Conservation (phyloP, 345 rosid species). For the Hevea brasiliensis region DNA sequence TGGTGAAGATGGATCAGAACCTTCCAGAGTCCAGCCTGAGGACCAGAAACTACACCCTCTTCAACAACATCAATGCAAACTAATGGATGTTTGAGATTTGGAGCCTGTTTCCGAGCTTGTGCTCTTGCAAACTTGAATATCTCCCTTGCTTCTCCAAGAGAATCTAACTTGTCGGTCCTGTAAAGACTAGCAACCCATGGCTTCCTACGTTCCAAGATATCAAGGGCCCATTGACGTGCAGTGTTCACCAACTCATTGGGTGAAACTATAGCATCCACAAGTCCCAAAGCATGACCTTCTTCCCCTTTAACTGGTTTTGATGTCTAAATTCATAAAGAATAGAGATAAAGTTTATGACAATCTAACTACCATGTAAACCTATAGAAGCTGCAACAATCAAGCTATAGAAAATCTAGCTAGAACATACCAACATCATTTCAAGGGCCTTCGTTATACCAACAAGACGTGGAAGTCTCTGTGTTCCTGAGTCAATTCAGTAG, state of each 20-base stretch:
- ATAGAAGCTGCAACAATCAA: slow-evolving; percentile 16
- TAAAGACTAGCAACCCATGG: slow-evolving; percentile 86
- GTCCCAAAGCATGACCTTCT: too few species aligned
- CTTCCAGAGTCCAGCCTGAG: slow-evolving; percentile 81
- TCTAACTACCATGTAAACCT: slow-evolving; percentile 2
- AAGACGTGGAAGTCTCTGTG: slow-evolving; percentile 98
- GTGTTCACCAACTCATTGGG: slow-evolving; percentile 56
- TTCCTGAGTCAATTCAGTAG: slow-evolving; percentile 59
- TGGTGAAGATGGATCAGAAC: slow-evolving; percentile 33
- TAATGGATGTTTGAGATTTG: slow-evolving; percentile 77
- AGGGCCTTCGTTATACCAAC: slow-evolving; percentile 89
- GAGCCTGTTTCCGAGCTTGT: slow-evolving; percentile 73
- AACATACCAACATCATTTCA: slow-evolving; percentile 93
- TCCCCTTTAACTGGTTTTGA: slow-evolving; percentile 71
- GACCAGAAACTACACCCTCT: slow-evolving; percentile 80
- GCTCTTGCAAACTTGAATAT: slow-evolving; percentile 78
- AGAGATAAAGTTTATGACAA: slow-evolving; percentile 1
- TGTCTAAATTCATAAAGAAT: slow-evolving; percentile 40
- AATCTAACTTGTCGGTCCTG: slow-evolving; percentile 73
- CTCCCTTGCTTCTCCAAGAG: slow-evolving; percentile 90
- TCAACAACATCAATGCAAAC: slow-evolving; percentile 84
- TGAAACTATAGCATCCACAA: slow-evolving; percentile 68
- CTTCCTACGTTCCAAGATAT: slow-evolving; percentile 61
- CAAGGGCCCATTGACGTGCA: slow-evolving; percentile 87
- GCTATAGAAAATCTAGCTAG: slow-evolving; percentile 18